Evolutionary conservation across 2,329 filamentous ascomycete species (phyloP).

Genomic region (Xylariaceae sp.): DNA sequence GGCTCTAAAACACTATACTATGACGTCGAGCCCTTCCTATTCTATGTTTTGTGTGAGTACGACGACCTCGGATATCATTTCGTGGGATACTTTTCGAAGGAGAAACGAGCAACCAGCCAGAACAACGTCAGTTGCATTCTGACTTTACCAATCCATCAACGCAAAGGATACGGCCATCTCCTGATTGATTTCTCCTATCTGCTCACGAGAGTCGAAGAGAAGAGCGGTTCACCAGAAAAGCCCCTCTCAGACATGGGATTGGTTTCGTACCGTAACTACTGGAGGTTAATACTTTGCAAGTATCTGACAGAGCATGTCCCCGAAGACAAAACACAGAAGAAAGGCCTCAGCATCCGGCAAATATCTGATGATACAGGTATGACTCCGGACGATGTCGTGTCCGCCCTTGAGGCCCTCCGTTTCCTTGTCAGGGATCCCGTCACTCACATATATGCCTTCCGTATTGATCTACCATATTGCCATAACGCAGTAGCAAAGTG

Average conservation of each 20-base stretch:
- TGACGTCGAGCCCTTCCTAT: slow-evolving; percentile 93
- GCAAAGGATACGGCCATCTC: slow-evolving; percentile 94
- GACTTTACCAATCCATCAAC: slow-evolving; percentile 91
- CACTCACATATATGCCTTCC: slow-evolving; percentile 83
- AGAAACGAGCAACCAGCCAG: slow-evolving; percentile 88
- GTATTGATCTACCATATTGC: slow-evolving; percentile 82
- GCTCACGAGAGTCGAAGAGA: slow-evolving; percentile 85
- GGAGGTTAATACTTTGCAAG: slow-evolving; percentile 83
- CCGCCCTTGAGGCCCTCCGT: slow-evolving; percentile 83
- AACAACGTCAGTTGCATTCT: slow-evolving; percentile 98
- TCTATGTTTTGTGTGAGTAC: slow-evolving; percentile 95
- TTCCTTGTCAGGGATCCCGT: slow-evolving; percentile 86
- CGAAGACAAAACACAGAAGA: slow-evolving; percentile 36
- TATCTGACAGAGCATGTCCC: slow-evolving; percentile 63
- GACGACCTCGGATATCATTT: slow-evolving; percentile 91
- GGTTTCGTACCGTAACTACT: slow-evolving; percentile 96
- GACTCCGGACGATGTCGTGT: slow-evolving; percentile 94
- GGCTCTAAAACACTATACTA: slow-evolving; percentile 98
- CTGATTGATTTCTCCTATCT: slow-evolving; percentile 98
- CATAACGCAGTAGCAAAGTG: slow-evolving; percentile 84
- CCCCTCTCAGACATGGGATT: slow-evolving; percentile 96
- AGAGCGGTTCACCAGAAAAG: slow-evolving; percentile 95
- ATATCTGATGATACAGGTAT: slow-evolving; percentile 90
- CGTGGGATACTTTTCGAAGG: slow-evolving; percentile 99
- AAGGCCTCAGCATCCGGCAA: slow-evolving; percentile 56